phyloP scores from a whole-genome alignment of 345 rosid genomes.

The Excoecaria cochinchinensis region DNA sequence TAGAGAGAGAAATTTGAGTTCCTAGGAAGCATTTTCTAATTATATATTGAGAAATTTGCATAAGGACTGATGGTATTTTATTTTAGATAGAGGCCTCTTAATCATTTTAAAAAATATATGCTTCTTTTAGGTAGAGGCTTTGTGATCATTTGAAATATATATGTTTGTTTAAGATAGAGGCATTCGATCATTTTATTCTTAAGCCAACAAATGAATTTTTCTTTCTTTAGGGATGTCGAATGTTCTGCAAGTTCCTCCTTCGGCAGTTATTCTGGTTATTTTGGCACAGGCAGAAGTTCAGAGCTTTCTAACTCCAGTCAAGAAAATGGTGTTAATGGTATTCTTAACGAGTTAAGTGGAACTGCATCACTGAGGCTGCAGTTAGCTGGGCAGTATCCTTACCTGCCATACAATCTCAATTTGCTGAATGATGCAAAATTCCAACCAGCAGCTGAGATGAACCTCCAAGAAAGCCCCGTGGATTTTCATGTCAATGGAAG shows the following conservation, averaged over 20 bases:
- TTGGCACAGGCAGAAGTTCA: conserved; percentile 52
- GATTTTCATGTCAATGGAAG: conserved; percentile 58
- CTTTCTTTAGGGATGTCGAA: conserved; percentile 57
- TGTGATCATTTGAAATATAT: too few species aligned
- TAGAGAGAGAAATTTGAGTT: too few species aligned
- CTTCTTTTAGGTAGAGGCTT: too few species aligned
- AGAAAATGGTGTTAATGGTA: conserved; percentile 43
- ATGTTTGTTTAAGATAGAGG: too few species aligned
- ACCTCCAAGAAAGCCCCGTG: conserved; percentile 43
- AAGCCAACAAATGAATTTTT: background rate
- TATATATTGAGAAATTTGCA: too few species aligned
- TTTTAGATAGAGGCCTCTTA: background rate
- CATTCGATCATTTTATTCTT: background rate
- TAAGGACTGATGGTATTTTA: background rate
- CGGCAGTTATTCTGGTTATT: conserved; percentile 69
- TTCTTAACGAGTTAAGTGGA: conserved; percentile 58
- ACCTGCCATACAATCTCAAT: conserved; percentile 45
- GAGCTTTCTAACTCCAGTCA: conserved; percentile 65
- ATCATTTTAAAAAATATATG: background rate
- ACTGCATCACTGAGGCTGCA: conserved; percentile 46
- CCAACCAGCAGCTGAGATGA: conserved; percentile 50
- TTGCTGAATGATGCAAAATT: conserved; percentile 44
- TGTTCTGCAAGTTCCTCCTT: conserved; percentile 74
- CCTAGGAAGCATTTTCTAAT: too few species aligned
- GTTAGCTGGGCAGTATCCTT: conserved; percentile 45